Evolutionary conservation across 495 filamentous ascomycete species (phyloP).

Genomic region (Pyrenopolyporus hunteri): DNA sequence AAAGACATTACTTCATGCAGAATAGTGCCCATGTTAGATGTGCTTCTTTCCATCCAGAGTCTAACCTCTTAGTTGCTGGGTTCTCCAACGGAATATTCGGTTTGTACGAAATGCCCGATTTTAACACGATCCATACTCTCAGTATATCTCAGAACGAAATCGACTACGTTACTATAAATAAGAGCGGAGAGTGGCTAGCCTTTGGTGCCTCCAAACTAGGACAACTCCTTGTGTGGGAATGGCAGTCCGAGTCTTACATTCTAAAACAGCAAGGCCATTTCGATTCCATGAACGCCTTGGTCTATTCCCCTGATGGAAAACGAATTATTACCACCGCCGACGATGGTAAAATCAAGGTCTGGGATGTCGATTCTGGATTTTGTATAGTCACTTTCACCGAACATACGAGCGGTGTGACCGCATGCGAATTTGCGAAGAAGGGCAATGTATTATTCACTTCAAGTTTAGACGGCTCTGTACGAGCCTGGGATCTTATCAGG

Average conservation of each 20-base stretch:
- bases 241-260: slow-evolving; percentile 99
- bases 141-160: slow-evolving; percentile 97
- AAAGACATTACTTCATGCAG: slow-evolving; percentile 91
- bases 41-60: slow-evolving; percentile 82
- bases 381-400: slow-evolving; percentile 98
- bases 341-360: slow-evolving; percentile 97
- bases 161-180: slow-evolving; percentile 89
- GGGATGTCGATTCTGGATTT: slow-evolving; percentile 95
- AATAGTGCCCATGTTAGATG: slow-evolving; percentile 86
- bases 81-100: slow-evolving; percentile 95
- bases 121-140: slow-evolving; percentile 87
- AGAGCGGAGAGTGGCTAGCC: slow-evolving; percentile 93
- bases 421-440: slow-evolving; percentile 90
- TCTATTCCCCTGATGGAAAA: slow-evolving; percentile 92
- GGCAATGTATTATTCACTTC: slow-evolving; percentile 95
- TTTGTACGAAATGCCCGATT: slow-evolving; percentile 95
- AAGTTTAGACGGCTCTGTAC: slow-evolving; percentile 88
- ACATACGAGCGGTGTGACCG: slow-evolving; percentile 93
- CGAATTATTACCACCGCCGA: slow-evolving; percentile 91
- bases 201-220: slow-evolving; percentile 97
- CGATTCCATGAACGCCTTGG: slow-evolving; percentile 92
- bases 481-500: slow-evolving; percentile 95
- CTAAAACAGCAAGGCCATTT: slow-evolving; percentile 97
- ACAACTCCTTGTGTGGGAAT: slow-evolving; percentile 97
- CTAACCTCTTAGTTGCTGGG: slow-evolving; percentile 86